Evolutionary conservation across 352 stramenopile genomes (phyloP).

Genomic region (Pythium periplocum): DNA sequence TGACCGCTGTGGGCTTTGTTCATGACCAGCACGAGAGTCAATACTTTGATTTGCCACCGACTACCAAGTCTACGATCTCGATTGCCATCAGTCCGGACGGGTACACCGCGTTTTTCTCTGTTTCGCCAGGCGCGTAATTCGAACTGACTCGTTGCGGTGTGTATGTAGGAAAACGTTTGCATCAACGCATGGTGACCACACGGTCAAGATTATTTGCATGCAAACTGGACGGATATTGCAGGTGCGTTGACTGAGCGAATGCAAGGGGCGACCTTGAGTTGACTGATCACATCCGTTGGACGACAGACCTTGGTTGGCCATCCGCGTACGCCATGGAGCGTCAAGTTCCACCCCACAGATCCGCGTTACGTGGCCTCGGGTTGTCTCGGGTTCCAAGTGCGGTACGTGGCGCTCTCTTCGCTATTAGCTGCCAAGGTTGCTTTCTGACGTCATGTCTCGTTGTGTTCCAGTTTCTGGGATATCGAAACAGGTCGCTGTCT

Average conservation of each 20-base stretch:
- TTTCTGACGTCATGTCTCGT: neutral
- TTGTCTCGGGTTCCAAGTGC: constrained; percentile 95
- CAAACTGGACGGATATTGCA: constrained; percentile 80
- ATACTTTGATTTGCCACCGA: constrained; percentile 82
- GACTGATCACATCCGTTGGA: neutral
- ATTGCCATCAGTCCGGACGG: constrained; percentile 85
- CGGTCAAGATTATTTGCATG: constrained; percentile 97
- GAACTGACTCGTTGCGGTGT: neutral
- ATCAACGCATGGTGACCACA: constrained; percentile 97
- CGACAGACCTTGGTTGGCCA: constrained; percentile 79
- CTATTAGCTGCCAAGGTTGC: neutral
- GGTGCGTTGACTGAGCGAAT: constrained; percentile 25
- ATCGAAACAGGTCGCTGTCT: constrained; percentile 89
- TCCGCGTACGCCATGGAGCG: constrained; percentile 92
- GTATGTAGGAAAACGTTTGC: constrained; percentile 88
- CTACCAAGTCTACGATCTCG: constrained; percentile 85
- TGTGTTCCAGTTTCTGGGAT: constrained; percentile 71
- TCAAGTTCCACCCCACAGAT: constrained; percentile 97
- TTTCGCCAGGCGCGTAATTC: constrained; percentile 1
- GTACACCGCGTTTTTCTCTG: constrained; percentile 19
- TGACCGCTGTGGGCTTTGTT: too few species aligned
- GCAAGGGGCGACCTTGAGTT: neutral
- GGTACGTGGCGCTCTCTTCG: constrained; percentile 21
- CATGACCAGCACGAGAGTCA: constrained; percentile 62
- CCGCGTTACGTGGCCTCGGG: constrained; percentile 93